These are phyloP conservation scores for Periconia digitata DNA, from an alignment of 2,329 filamentous ascomycete genomes.

Conservation along the genomic window DNA sequence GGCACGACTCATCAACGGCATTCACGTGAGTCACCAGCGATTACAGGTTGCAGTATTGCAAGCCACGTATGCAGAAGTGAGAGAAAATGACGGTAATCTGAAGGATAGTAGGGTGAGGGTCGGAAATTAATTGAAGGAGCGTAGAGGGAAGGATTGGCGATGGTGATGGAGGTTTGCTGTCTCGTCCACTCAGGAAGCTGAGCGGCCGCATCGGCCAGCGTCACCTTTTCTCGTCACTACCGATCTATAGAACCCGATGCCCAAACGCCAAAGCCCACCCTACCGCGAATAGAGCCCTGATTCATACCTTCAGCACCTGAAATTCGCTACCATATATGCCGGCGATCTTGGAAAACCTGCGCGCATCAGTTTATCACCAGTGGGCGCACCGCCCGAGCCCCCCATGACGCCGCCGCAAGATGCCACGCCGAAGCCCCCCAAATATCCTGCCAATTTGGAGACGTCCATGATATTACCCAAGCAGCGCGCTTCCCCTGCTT, in stretches of 20 bases:
- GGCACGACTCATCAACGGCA: constrained; percentile 32
- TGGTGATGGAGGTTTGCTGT: constrained; percentile 29
- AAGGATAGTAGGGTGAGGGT: background rate
- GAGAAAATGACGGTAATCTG: too few species aligned
- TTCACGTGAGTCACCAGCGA: constrained; percentile 26
- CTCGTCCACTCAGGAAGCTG: constrained; percentile 35
- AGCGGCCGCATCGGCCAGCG: constrained; percentile 34
- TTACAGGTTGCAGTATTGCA: background rate
- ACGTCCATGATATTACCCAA: constrained; percentile 63
- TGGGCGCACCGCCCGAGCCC: constrained; percentile 41
- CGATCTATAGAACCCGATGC: constrained; percentile 3
- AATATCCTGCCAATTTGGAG: constrained; percentile 61
- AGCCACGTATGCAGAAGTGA: too few species aligned
- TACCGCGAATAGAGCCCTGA: background rate
- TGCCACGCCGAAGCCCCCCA: constrained; percentile 39
- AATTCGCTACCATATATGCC: constrained; percentile 34
- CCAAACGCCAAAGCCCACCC: constrained; percentile 3
- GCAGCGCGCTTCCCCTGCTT: constrained; percentile 60
- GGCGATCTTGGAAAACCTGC: constrained; percentile 27
- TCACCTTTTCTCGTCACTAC: constrained; percentile 18
- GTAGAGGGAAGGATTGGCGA: constrained; percentile 7
- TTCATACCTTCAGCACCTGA: background rate
- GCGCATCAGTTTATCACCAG: constrained; percentile 27
- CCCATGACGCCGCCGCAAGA: constrained; percentile 45
- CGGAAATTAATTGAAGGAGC: constrained; percentile 7